phyloP scores from a whole-genome alignment of 2,329 filamentous ascomycete species.

The Ophiocordyceps camponoti-leonardi region DNA sequence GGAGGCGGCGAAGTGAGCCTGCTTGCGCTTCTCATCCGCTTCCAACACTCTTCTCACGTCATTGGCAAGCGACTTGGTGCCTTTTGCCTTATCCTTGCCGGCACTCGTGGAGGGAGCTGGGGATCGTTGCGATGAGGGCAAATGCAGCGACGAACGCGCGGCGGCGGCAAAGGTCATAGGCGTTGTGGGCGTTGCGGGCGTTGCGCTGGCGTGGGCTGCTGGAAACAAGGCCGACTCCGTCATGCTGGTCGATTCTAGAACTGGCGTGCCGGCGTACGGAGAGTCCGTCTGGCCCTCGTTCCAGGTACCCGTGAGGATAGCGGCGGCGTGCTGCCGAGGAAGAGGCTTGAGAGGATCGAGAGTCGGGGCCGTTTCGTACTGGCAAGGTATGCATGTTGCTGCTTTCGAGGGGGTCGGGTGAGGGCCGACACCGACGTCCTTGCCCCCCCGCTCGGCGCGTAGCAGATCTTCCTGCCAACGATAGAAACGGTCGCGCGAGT shows the following conservation, averaged over 20 bases:
- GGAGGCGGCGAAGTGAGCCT: slow-evolving; percentile 4
- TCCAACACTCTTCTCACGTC: not conserved
- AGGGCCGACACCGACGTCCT: slow-evolving; percentile 8
- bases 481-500: slow-evolving; percentile 59
- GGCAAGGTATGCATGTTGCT: slow-evolving; percentile 10
- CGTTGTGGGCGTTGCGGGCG: not conserved
- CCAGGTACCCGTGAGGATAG: slow-evolving; percentile 39
- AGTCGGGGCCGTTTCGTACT: slow-evolving; percentile 15
- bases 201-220: slow-evolving; percentile 1
- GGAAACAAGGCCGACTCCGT: slow-evolving; percentile 6
- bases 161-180: slow-evolving; percentile 1
- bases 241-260: slow-evolving; percentile 4
- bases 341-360: slow-evolving; percentile 9
- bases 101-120: not conserved
- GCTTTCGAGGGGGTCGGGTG: slow-evolving; percentile 4
- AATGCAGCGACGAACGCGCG: slow-evolving; percentile 1
- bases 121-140: not conserved
- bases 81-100: not conserved
- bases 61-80: not conserved
- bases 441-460: slow-evolving; percentile 33
- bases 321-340: slow-evolving; percentile 31
- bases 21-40: not conserved
- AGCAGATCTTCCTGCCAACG: slow-evolving; percentile 64
- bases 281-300: slow-evolving; percentile 47
- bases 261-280: slow-evolving; percentile 19